Percentiles rank a stretch among this genome's conserved stretches.
phyloP scores from a whole-genome alignment of 2,329 filamentous ascomycete species.

The Diaporthe batatas region DNA sequence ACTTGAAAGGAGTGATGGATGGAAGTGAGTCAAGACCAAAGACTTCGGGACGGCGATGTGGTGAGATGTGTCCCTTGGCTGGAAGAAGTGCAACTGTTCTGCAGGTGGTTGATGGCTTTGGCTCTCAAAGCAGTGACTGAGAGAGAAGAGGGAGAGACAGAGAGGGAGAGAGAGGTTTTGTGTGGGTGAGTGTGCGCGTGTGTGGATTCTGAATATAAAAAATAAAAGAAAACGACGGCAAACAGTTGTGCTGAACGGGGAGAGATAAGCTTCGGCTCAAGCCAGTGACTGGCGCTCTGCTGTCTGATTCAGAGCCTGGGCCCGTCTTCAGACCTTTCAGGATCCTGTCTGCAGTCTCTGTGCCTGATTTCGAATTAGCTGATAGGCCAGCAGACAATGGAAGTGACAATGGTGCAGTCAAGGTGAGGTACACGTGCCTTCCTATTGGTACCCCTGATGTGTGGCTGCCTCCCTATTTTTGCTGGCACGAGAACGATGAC shows the following conservation, averaged over 20 bases:
- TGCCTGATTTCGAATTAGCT: not conserved
- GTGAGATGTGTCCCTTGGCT: not conserved
- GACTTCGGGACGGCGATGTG: not conserved
- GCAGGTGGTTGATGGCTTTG: not conserved
- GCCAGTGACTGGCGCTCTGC: not conserved
- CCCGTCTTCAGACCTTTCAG: not conserved
- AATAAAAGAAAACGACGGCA: not conserved
- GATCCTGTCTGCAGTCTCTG: not conserved
- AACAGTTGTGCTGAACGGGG: not conserved
- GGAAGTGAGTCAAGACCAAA: not conserved
- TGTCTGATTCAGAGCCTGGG: not conserved
- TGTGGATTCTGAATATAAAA: not conserved
- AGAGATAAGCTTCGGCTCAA: not conserved
- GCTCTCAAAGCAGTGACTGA: too few species aligned
- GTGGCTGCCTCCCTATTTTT: not conserved
- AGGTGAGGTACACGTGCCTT: slow-evolving; percentile 16
- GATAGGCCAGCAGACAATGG: not conserved
- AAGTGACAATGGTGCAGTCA: not conserved
- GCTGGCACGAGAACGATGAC: not conserved
- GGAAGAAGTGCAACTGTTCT: not conserved
- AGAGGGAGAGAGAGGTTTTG: too few species aligned
- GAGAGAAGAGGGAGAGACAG: too few species aligned
- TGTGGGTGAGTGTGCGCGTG: too few species aligned
- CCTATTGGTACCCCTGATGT: not conserved
- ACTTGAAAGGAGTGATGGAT: not conserved